These are phyloP conservation scores for Ceratobasidium sp. DNA, from an alignment of 1,284 basidiomycete genomes.

Conservation along the genomic window DNA sequence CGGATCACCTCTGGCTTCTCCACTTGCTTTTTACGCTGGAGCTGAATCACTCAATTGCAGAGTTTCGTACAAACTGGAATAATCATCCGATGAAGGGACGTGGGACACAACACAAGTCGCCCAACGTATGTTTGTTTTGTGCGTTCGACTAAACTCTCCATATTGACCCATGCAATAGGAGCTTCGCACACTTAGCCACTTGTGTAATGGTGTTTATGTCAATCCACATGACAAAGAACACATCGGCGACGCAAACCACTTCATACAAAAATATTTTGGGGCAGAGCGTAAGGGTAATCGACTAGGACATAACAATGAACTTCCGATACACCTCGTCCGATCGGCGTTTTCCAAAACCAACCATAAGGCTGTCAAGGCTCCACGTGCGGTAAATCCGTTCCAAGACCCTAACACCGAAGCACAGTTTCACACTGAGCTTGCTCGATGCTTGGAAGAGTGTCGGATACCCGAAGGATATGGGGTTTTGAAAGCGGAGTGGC, in stretches of 20 bases:
- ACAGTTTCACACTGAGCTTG: neutral
- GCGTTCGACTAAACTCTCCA: neutral
- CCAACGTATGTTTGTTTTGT: neutral
- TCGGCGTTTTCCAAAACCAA: neutral
- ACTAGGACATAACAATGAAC: neutral
- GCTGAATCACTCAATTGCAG: neutral
- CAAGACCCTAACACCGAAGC: neutral
- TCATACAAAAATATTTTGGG: neutral
- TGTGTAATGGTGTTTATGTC: neutral
- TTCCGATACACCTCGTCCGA: neutral
- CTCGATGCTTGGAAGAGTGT: neutral
- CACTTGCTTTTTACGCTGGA: neutral
- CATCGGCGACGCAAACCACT: neutral
- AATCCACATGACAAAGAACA: neutral
- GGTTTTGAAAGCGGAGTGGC: neutral
- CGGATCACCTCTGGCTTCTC: conserved; percentile 8
- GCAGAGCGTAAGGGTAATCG: neutral
- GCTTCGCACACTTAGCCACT: neutral
- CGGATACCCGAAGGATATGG: neutral
- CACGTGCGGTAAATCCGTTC: neutral
- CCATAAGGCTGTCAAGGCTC: neutral
- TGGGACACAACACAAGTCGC: conserved; percentile 1
- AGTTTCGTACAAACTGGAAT: neutral
- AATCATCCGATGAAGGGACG: conserved; percentile 5
- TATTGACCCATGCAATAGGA: neutral